Evolutionary conservation across 1,284 basidiomycete genomes (phyloP), one percentile per base, ranked within the genome.

Genomic region (Apiotrichum gracile): DNA sequence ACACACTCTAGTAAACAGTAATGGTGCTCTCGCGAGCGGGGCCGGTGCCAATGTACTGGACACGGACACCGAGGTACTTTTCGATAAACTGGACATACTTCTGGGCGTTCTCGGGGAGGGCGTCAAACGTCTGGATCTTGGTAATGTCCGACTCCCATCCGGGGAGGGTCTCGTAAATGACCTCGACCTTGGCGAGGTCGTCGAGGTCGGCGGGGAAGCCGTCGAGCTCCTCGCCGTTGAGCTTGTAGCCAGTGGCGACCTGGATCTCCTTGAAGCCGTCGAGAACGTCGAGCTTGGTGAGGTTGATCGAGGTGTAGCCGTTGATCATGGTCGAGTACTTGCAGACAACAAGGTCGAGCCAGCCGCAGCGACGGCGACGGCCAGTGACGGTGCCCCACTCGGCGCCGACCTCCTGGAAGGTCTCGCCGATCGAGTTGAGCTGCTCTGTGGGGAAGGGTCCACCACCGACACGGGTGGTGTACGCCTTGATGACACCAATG

Each of bases 381-480:
- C 94, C 94, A 0, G 94, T 98, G 5, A 91, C 96, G 29, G 83
- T 85, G 29, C 96, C 94, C 66, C 83, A 96, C 75, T 98, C 94
- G 54, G 81, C 82, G 6, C 94, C 94, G 13, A 97, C 86, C 76
- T 96, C 90, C 78, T 97, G 94, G 34, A 98, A 78, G 67, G 93
- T 90, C 34, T 81, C 81, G 16, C 94, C 94, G 43, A 87, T 76
- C 33, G 86, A 85, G 73, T 93, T 88, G 59, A 93, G 81, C 70
- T 93, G 89, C 76, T 98, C 94, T 5, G 91, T 91, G 5, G 96
- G 92, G 82, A 98, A 98, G 12, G 94, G 94, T 1, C 94, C 94
- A 49, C 91, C 91, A 21, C 94, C 94, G 26, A 98, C 94, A 40
- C 94, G 85, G 4, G 94, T 97, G 21, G 96, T 97, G 64, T 98